Evolutionary conservation across 768 basidiomycete species (phyloP).

Genomic region (Lactarius hengduanensis): DNA sequence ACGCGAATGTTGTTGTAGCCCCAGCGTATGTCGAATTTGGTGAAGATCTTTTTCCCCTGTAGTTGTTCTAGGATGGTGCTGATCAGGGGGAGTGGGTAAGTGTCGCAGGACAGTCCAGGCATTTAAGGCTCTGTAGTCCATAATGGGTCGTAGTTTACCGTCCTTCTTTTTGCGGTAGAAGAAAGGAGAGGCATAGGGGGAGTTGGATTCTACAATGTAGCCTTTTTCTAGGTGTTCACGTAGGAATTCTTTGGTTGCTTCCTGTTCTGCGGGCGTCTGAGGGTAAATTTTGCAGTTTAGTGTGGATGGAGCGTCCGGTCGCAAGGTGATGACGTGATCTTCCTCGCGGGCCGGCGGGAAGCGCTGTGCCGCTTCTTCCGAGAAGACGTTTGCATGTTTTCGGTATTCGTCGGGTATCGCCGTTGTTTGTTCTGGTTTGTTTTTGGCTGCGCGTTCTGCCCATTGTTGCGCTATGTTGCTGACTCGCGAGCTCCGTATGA

Average conservation of each 20-base stretch:
- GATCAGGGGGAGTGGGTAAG: neutral
- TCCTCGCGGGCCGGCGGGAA: neutral
- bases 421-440: neutral
- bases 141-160: neutral
- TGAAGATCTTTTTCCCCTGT: neutral
- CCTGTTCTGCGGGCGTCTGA: neutral
- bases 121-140: neutral
- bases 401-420: neutral
- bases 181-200: neutral
- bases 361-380: neutral
- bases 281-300: neutral
- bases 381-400: neutral
- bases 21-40: neutral
- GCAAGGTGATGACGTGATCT: neutral
- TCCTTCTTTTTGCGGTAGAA: neutral
- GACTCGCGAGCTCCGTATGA: no score
- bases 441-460: neutral
- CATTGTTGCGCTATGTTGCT: no score
- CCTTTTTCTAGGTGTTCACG: no score
- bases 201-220: no score
- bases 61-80: neutral
- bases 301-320: accelerated
- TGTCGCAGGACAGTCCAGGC: neutral
- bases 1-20: no score
- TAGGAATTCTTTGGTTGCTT: neutral